Evolutionary conservation across 2,329 filamentous ascomycete species (phyloP).

Genomic region (Cryphonectria radicalis): DNA sequence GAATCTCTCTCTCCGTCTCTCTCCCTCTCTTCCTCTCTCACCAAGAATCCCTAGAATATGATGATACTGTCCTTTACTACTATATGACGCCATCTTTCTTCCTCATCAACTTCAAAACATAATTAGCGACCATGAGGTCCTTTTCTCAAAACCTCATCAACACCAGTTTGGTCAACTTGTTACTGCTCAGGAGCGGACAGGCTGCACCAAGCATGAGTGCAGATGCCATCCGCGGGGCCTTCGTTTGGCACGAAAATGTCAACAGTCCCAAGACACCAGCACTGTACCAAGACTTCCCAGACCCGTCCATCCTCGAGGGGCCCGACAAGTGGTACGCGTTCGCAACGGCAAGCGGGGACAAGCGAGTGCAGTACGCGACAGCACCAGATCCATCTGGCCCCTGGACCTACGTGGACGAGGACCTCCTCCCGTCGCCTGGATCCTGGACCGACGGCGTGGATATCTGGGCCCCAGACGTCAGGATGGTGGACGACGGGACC

Average conservation of each 20-base stretch:
- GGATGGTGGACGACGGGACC: constrained; percentile 50
- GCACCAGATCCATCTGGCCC: constrained; percentile 52
- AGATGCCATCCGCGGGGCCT: constrained; percentile 6
- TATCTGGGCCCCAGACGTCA: constrained; percentile 67
- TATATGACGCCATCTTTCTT: not conserved
- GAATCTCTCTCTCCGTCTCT: not conserved
- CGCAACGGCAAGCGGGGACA: constrained; percentile 55
- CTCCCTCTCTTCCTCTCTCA: not conserved
- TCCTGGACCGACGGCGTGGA: constrained; percentile 58
- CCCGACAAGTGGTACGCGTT: constrained; percentile 61
- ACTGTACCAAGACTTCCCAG: constrained; percentile 52
- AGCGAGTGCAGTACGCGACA: constrained; percentile 58
- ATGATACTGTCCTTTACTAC: not conserved
- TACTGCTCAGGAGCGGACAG: constrained; percentile 15
- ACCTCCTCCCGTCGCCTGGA: constrained; percentile 57
- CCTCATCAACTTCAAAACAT: constrained; percentile 4
- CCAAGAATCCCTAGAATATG: not conserved
- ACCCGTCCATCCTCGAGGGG: constrained; percentile 56
- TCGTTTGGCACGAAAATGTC: constrained; percentile 12
- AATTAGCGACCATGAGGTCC: constrained; percentile 12
- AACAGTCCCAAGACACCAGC: constrained; percentile 13
- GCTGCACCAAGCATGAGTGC: constrained; percentile 6
- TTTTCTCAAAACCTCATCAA: constrained; percentile 3
- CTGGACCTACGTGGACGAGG: constrained; percentile 52
- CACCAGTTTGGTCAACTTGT: constrained; percentile 16